Evolutionary conservation across 176 grass and related monocot genomes (phyloP), one percentile per base, ranked within the genome.

Genomic region (Hordeum marinum): DNA sequence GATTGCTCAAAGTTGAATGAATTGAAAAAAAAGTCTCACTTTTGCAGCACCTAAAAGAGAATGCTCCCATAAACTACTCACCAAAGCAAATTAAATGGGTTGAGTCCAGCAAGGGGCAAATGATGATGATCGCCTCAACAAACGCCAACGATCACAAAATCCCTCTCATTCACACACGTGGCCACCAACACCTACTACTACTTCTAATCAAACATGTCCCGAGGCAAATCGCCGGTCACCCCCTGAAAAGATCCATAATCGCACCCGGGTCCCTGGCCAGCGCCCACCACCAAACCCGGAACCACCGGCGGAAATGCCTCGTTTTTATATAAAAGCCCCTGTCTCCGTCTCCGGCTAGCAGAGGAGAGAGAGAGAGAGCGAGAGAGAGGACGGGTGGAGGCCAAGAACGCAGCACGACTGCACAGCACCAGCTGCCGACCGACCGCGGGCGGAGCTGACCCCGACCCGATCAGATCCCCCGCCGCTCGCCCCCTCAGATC

Each of bases 311-410:
- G 46, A 82, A 24, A 68, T 67, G 42, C 68, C 46, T 76, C 8
- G 14, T 85, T 20, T 55, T 73, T 76, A 80, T 69, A 85, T 85
- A 90, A 87, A 80, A 66, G 69, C 61, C 80, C 68, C 63, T 31
- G 80, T 83, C 75, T 69, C 85, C 80, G 68, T 84, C 85, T 87
- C 89, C 75, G 60, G 63, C 61, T 77, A 83, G 80, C n/a, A 75
- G 84, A 55, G 63, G 88, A 55, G 45, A 35, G 34, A 35, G 35
- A 36, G 35, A 36, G 35, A 43, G 32, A 67, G 78, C 26, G 74
- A 18, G 54, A 76, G 61, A 29, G 60, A 34, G 64, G 65, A 68
- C 12, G 66, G 66, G 70, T 72, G 48, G 72, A 83, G 67, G 37
- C 36, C 41, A 68, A 46, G 84, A n/a, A 50, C 73, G 43, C 84